Evolutionary conservation across 805 yeast genomes (phyloP).

Genomic region (Teunomyces funiuensis): DNA sequence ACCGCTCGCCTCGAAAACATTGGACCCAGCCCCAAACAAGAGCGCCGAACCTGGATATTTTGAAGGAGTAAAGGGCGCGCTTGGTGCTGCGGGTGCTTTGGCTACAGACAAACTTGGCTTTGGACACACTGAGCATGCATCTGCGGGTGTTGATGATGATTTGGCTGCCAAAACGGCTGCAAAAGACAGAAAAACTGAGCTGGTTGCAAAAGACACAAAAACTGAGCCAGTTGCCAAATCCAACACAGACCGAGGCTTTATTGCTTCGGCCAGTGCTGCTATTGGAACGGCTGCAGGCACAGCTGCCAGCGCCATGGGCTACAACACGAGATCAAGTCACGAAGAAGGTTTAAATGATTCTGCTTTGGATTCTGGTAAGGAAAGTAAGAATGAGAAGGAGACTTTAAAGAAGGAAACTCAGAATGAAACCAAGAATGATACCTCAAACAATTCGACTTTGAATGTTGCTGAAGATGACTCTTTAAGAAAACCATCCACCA

Average conservation of each 20-base stretch:
- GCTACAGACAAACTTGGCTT: slow-evolving; percentile 9
- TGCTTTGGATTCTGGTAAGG: slow-evolving; percentile 18
- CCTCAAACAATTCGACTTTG: no score
- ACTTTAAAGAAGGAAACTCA: slow-evolving; percentile 15
- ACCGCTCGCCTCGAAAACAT: slow-evolving; percentile 5
- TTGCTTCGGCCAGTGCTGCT: slow-evolving; percentile 18
- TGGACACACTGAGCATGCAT: slow-evolving; percentile 3
- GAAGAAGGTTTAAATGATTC: slow-evolving; percentile 20
- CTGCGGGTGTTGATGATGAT: background rate
- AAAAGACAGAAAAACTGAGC: background rate
- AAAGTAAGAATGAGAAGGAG: no score
- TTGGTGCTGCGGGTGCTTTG: slow-evolving; percentile 15
- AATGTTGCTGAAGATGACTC: no score
- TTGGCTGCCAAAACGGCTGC: background rate
- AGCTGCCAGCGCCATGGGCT: slow-evolving; percentile 3
- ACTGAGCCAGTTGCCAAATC: background rate
- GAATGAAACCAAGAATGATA: no score
- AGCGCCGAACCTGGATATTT: background rate
- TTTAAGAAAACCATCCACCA: background rate
- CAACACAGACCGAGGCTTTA: no score
- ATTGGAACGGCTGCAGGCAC: slow-evolving; percentile 20
- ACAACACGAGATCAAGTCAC: background rate
- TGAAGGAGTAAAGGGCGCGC: slow-evolving; percentile 12
- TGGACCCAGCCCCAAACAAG: no score
- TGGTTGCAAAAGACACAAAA: background rate